Evolutionary conservation across 345 rosid species (phyloP), one percentile per base, ranked within the genome.

Genomic region (Melaleuca quinquenervia): DNA sequence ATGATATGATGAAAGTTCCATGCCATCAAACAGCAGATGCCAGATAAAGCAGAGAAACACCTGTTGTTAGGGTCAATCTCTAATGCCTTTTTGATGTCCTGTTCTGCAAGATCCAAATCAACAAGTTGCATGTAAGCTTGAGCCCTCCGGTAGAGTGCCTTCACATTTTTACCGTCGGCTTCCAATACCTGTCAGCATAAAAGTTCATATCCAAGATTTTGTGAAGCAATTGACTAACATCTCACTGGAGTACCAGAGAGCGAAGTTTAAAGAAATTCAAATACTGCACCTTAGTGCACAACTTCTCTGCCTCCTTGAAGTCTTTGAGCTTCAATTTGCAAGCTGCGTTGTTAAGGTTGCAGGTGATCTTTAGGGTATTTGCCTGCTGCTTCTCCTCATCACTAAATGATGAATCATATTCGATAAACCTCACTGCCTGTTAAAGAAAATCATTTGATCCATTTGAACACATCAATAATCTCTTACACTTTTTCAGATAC

Each of bases 61-160:
- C 93, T 90, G 84, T 92, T 92, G 8, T 90, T 87, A 7, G 94
- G 94, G 26, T 92, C 92, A 54, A 92, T 91, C 86, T 92, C 92
- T 36, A 92, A 88, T 14, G 94, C 94, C 54, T 90, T 92, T 82
- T 90, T 92, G 15, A 92, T 88, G 55, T 91, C 94, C n/a, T 88
- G n/a, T 80, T 92, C 92, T 3, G 94, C 94, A 87, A 91, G 62
- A 29, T 92, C 94, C 78, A 92, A 82, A 85, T 92, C 92, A 15
- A 75, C 88, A 2, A 88, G 87, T 15, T 91, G 89, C 1, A 91
- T 91, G 74, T 92, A 91, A 27, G 94, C 94, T 51, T 91, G 94
- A 6, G 94, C 94, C 55, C 94, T 87, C 52, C 94, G 90, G 50
- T 92, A 92, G 3, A 91, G 87, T 4, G 92, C 94, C 50, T 92